phyloP scores from a whole-genome alignment of 441 rosid species.

The Sinapis alba region DNA sequence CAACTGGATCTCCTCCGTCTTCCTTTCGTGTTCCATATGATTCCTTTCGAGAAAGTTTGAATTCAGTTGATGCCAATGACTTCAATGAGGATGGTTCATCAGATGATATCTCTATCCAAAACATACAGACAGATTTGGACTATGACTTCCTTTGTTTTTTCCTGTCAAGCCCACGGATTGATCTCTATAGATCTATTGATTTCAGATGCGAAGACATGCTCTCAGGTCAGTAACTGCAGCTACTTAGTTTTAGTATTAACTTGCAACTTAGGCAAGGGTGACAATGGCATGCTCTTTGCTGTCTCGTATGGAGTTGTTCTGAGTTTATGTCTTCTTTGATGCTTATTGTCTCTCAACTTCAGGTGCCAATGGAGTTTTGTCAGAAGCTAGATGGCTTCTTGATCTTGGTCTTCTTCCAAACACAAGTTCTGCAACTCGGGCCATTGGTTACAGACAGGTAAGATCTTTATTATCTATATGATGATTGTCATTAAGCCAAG shows the following conservation, averaged over 20 bases:
- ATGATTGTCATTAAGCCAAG: conserved; percentile 11
- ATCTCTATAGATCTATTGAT: conserved; percentile 85
- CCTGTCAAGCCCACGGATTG: conserved; percentile 78
- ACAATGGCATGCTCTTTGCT: not conserved
- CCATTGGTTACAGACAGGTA: conserved; percentile 95
- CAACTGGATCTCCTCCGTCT: conserved; percentile 90
- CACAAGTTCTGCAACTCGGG: conserved; percentile 84
- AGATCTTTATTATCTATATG: conserved; percentile 4
- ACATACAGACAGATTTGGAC: conserved; percentile 63
- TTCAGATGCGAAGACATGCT: conserved; percentile 91
- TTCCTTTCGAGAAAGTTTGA: conserved; percentile 59
- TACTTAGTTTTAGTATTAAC: not conserved
- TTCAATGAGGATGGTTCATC: conserved; percentile 40
- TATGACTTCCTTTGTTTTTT: conserved; percentile 81
- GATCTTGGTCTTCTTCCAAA: conserved; percentile 80
- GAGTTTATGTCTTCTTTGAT: conserved; percentile 21
- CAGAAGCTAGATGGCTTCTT: conserved; percentile 88
- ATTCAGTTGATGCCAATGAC: conserved; percentile 38
- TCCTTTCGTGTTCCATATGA: conserved; percentile 79
- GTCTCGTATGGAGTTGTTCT: no score
- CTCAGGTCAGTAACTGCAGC: conserved; percentile 47
- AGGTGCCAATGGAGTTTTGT: conserved; percentile 71
- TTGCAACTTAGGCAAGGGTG: not conserved
- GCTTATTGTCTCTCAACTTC: conserved; percentile 20
- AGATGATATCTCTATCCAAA: conserved; percentile 41